Conservation (phyloP, 371 early-diverging fungal genomes). For the Parasitella parasitica region DNA sequence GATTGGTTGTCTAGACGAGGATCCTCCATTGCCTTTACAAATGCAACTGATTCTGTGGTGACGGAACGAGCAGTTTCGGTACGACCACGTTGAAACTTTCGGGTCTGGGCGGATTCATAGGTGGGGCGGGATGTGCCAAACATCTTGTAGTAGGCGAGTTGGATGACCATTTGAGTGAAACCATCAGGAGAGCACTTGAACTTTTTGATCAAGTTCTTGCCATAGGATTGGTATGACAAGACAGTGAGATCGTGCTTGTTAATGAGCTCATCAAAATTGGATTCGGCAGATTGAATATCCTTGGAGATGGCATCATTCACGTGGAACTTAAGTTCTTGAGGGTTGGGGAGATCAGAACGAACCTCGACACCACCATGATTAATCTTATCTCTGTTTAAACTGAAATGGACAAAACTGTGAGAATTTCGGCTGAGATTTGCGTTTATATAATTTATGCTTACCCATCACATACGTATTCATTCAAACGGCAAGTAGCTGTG, state of each 20-base stretch:
- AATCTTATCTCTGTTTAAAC: slow-evolving; percentile 48
- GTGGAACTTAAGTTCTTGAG: slow-evolving; percentile 70
- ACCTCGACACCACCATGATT: slow-evolving; percentile 58
- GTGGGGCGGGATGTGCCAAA: slow-evolving; percentile 79
- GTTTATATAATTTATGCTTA: slow-evolving; percentile 14
- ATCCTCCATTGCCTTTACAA: slow-evolving; percentile 89
- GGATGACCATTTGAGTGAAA: slow-evolving; percentile 93
- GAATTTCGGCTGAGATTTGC: background rate
- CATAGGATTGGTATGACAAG: slow-evolving; percentile 80
- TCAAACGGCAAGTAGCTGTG: slow-evolving; percentile 83
- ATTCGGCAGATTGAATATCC: slow-evolving; percentile 63
- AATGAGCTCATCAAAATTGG: slow-evolving; percentile 70
- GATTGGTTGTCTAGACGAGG: slow-evolving; percentile 47
- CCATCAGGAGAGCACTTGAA: slow-evolving; percentile 90
- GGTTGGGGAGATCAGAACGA: slow-evolving; percentile 58
- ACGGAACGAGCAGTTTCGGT: slow-evolving; percentile 95
- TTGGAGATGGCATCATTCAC: slow-evolving; percentile 50
- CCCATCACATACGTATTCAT: slow-evolving; percentile 63
- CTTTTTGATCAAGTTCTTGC: slow-evolving; percentile 91
- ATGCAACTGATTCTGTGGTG: slow-evolving; percentile 76
- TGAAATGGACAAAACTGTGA: background rate
- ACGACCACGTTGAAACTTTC: slow-evolving; percentile 89
- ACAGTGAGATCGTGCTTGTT: slow-evolving; percentile 79
- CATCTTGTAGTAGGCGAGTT: slow-evolving; percentile 93
- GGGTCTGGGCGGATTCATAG: slow-evolving; percentile 91